Conservation (phyloP, 2,329 filamentous ascomycete species). For the Pseudogymnoascus sp. region DNA sequence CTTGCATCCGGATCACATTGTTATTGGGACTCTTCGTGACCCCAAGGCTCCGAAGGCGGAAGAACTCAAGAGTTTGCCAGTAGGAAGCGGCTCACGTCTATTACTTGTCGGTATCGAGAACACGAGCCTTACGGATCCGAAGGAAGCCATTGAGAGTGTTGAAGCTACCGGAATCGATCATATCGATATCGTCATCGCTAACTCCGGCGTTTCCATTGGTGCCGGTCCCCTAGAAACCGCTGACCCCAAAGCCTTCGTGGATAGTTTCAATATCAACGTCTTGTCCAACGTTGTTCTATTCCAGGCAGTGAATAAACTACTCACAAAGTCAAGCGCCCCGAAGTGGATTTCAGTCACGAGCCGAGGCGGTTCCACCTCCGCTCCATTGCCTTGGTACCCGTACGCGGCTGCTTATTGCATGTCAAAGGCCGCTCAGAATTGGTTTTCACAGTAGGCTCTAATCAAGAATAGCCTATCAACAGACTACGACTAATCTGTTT, state of each 20-base stretch:
- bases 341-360: background rate
- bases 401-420: background rate
- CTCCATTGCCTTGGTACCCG: background rate
- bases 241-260: background rate
- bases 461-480: background rate
- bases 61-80: background rate
- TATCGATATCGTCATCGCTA: slow-evolving; percentile 30
- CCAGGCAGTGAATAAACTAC: background rate
- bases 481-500: background rate
- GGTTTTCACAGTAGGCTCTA: background rate
- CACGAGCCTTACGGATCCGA: background rate
- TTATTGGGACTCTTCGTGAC: background rate
- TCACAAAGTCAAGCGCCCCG: background rate
- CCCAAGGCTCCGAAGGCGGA: background rate
- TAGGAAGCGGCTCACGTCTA: background rate
- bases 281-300: background rate
- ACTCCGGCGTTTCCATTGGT: slow-evolving; percentile 14
- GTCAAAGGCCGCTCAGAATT: background rate
- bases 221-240: background rate
- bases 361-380: background rate
- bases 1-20: background rate
- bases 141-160: background rate
- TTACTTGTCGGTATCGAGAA: background rate
- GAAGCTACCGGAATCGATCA: slow-evolving; percentile 18
- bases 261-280: background rate